These are phyloP conservation scores for Shiraia sp. DNA, from an alignment of 2,329 filamentous ascomycete species.

Conservation along the genomic window DNA sequence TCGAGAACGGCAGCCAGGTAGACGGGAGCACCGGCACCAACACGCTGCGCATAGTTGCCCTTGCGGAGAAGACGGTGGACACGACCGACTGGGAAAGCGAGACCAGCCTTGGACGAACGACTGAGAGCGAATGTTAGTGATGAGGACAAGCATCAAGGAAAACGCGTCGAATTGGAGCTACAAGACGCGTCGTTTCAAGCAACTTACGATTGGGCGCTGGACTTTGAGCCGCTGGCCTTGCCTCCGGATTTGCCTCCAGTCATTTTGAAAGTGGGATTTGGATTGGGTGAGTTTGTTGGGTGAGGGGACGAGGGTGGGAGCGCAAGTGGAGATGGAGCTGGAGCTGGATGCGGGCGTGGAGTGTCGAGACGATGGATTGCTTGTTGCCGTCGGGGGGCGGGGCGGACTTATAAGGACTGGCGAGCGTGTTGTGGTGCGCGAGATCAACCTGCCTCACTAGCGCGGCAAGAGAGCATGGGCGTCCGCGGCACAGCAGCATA, in stretches of 20 bases:
- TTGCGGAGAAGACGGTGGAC: conserved; percentile 98
- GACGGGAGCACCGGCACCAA: conserved; percentile 95
- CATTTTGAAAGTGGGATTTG: conserved; percentile 75
- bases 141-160: conserved; percentile 19
- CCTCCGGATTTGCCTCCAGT: conserved; percentile 99
- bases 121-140: conserved; percentile 57
- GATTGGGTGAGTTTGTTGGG: conserved; percentile 27
- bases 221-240: conserved; percentile 98
- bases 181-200: conserved; percentile 48
- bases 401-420: conserved; percentile 46
- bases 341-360: conserved; percentile 27
- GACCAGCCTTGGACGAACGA: conserved; percentile 98
- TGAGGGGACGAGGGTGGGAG: conserved; percentile 16
- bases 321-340: conserved; percentile 28
- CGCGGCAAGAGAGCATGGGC: conserved; percentile 28
- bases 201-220: conserved; percentile 94
- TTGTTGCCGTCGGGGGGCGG: conserved; percentile 44
- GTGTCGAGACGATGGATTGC: conserved; percentile 46
- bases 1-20: conserved; percentile 97
- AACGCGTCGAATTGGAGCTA: neutral
- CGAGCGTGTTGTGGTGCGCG: conserved; percentile 45
- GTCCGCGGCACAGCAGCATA: conserved; percentile 19
- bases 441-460: conserved; percentile 45
- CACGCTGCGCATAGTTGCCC: conserved; percentile 99
- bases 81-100: conserved; percentile 98